Conservation (phyloP, 1,284 basidiomycete genomes). For the Polyporus tsugae region DNA sequence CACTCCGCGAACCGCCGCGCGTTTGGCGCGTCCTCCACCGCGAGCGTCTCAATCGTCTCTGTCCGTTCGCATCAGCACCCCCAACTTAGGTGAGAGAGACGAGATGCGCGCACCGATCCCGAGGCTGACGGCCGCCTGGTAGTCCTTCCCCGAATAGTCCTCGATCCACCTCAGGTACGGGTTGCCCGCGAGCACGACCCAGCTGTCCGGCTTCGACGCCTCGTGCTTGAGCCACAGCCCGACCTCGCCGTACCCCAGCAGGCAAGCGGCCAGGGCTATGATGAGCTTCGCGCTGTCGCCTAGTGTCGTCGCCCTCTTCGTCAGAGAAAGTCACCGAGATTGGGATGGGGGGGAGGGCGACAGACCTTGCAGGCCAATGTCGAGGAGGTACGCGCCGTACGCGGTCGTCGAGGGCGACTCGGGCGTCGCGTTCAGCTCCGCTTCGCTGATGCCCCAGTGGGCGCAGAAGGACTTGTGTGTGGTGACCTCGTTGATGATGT, state of each 20-base stretch:
- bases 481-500: constrained; percentile 74
- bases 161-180: constrained; percentile 86
- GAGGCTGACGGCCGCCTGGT: constrained; percentile 73
- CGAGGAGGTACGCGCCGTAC: constrained; percentile 88
- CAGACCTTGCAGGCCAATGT: constrained; percentile 75
- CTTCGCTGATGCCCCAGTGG: constrained; percentile 69
- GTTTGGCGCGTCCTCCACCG: constrained; percentile 73
- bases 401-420: constrained; percentile 81
- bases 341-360: not conserved
- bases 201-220: constrained; percentile 54
- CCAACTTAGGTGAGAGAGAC: not conserved
- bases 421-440: constrained; percentile 66
- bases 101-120: constrained; percentile 67
- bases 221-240: constrained; percentile 81
- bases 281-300: constrained; percentile 79
- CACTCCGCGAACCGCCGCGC: constrained; percentile 69
- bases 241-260: constrained; percentile 95
- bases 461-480: constrained; percentile 80
- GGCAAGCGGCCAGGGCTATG: constrained; percentile 86
- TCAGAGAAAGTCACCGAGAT: not conserved
- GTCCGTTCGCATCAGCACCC: constrained; percentile 13
- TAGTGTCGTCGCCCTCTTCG: constrained; percentile 34
- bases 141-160: constrained; percentile 78
- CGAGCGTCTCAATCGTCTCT: constrained; percentile 72
- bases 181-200: constrained; percentile 72